Base-by-base conservation (phyloP, 495 filamentous ascomycete genomes). In the Immersiella caudata region DNA sequence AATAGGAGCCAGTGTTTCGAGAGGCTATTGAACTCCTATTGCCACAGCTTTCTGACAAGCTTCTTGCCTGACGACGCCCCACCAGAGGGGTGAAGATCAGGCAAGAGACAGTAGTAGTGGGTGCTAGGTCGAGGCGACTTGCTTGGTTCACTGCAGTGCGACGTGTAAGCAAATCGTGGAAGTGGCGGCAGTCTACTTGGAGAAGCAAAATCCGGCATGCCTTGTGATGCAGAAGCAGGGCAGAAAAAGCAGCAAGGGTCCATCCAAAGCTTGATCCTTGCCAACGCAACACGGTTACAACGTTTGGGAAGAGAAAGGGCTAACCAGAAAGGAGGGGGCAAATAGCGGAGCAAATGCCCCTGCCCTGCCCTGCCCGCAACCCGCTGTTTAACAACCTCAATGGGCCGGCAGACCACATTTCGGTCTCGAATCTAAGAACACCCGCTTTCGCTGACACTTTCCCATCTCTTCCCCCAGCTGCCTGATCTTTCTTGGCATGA, bases 301-400 rank as follows among this genome's bases (percentile, higher is more conserved):
- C 49, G 22, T 20, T 50, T 25, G 59, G 22, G 20, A 6, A 20
- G 59, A 46, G 20, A 7, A 20, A 35, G 25, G 18, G 16, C 46
- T 29, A 5, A 55, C 18, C 61, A 6, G 40, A 46, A 57, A 65
- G 63, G 63, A 65, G 63, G 52, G 52, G 63, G 51, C 57, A 21
- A 36, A 46, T 55, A 60, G 59, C 66, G 66, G 66, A 68, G 66
- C 66, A 68, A 64, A 64, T 49, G 52, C 60, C 66, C 66, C 66
- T 64, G 60, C 29, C 36, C 46, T 33, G 51, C 66, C 66, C 66
- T 64, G 60, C 29, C 36, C 46, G 60, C 40, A 63, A 54, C 29
- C 40, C 49, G 5, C 16, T 5, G 16, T 18, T 46, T 4, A 14
- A 46, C 40, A 46, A 46, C 40, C 40, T 55, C 52, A 22, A 55